Percentiles rank a stretch among this genome's conserved stretches.
These are phyloP conservation scores for Pseudogymnoascus sp. DNA, from an alignment of 2,329 filamentous ascomycete genomes.

Conservation along the genomic window DNA sequence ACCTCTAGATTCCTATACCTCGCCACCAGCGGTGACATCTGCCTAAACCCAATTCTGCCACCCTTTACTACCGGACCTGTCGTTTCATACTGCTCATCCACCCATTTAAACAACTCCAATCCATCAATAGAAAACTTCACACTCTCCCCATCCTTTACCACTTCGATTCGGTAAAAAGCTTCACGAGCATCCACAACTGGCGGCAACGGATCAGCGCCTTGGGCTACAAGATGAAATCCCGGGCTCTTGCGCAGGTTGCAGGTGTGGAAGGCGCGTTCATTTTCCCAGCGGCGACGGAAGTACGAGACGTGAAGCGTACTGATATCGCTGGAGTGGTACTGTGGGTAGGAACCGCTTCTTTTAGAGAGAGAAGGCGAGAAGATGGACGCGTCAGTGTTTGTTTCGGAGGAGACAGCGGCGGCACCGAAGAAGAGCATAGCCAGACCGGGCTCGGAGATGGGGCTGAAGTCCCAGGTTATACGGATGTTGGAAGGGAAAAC, in stretches of 20 bases:
- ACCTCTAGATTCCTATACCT: conserved; percentile 28
- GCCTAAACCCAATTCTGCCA: conserved; percentile 27
- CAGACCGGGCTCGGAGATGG: conserved; percentile 26
- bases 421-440: conserved; percentile 31
- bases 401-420: conserved; percentile 20
- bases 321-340: conserved; percentile 21
- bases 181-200: conserved; percentile 25
- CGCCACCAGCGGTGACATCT: conserved; percentile 27
- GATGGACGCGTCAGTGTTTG: conserved; percentile 16
- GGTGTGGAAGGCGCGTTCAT: conserved; percentile 26
- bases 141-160: conserved; percentile 26
- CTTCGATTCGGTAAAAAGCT: conserved; percentile 27
- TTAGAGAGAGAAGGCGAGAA: conserved; percentile 24
- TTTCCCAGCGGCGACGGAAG: conserved; percentile 23
- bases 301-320: conserved; percentile 20
- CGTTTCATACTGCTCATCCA: conserved; percentile 21
- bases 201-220: conserved; percentile 26
- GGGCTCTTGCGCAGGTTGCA: conserved; percentile 28
- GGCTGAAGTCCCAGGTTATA: conserved; percentile 29
- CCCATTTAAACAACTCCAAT: conserved; percentile 23
- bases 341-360: conserved; percentile 16
- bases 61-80: conserved; percentile 21
- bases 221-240: conserved; percentile 24
- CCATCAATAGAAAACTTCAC: conserved; percentile 27
- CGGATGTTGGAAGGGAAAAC: conserved; percentile 28